phyloP scores from a whole-genome alignment of 176 grass and related monocot genomes.

The Tillandsia fasciculata region DNA sequence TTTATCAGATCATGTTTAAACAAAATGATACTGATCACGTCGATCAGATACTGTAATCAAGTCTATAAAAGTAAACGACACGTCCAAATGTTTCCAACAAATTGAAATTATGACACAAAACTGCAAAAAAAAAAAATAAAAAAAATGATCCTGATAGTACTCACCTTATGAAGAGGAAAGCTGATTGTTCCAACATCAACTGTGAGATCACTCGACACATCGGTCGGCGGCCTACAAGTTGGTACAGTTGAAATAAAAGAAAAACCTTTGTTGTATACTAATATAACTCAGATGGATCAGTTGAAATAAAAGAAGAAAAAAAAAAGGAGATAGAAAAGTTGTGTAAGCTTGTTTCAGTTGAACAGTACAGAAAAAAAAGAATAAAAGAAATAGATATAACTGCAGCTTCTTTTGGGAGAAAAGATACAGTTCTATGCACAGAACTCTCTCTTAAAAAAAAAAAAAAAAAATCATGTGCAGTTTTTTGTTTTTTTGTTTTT shows the following conservation, averaged over 20 bases:
- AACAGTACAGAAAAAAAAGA: too few species aligned
- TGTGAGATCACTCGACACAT: constrained; percentile 91
- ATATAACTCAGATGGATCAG: neutral
- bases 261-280: neutral
- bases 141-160: neutral
- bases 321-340: too few species aligned
- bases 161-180: constrained; percentile 99
- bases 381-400: too few species aligned
- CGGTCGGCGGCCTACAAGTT: constrained; percentile 69
- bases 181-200: constrained; percentile 79
- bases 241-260: neutral
- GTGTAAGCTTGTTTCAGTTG: too few species aligned
- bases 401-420: too few species aligned
- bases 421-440: too few species aligned
- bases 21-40: neutral
- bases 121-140: neutral
- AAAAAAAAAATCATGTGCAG: too few species aligned
- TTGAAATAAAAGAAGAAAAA: neutral
- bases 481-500: too few species aligned
- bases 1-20: neutral
- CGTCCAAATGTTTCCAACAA: neutral
- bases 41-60: neutral
- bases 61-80: too few species aligned
- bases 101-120: neutral
- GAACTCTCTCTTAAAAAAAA: too few species aligned